A percentile compares a stretch with the other conserved stretches of the same genome.
Evolutionary conservation across 1,139 yeast species (phyloP).

Genomic region (Magnusiomyces clavatus): DNA sequence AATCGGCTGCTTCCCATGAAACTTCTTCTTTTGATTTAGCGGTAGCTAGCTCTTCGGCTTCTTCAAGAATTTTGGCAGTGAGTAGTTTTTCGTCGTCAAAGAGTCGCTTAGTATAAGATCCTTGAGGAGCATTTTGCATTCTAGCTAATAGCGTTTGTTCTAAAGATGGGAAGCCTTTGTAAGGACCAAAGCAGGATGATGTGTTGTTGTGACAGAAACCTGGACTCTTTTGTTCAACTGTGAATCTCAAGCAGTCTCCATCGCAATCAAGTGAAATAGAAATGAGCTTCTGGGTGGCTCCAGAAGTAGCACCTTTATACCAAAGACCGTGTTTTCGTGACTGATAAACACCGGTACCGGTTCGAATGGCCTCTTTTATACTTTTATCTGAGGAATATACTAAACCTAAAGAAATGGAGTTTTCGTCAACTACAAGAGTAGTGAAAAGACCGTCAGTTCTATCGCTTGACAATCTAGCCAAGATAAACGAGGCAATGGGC

Average conservation of each 20-base stretch:
- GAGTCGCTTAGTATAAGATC: slow-evolving; percentile 85
- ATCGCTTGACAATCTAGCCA: slow-evolving; percentile 63
- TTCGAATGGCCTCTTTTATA: slow-evolving; percentile 70
- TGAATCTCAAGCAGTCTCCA: slow-evolving; percentile 78
- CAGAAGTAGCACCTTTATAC: slow-evolving; percentile 94
- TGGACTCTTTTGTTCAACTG: slow-evolving; percentile 71
- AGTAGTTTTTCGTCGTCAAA: slow-evolving; percentile 70
- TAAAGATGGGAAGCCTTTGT: slow-evolving; percentile 47
- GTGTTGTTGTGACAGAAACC: slow-evolving; percentile 91
- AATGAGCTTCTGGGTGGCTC: slow-evolving; percentile 77
- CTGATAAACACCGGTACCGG: slow-evolving; percentile 86
- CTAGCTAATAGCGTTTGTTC: slow-evolving; percentile 53
- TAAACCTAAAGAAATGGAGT: slow-evolving; percentile 68
- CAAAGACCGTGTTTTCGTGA: slow-evolving; percentile 85
- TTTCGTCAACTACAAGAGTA: slow-evolving; percentile 69
- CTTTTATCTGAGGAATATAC: slow-evolving; percentile 86
- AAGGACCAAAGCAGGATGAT: slow-evolving; percentile 71
- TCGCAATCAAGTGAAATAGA: slow-evolving; percentile 79
- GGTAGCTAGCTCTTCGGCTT: slow-evolving; percentile 90
- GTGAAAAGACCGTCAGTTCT: slow-evolving; percentile 81
- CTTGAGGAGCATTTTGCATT: slow-evolving; percentile 62
- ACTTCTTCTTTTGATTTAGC: slow-evolving; percentile 65
- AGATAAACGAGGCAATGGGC: slow-evolving; percentile 46
- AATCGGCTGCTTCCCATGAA: slow-evolving; percentile 97
- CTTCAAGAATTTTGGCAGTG: slow-evolving; percentile 86